Conservation (phyloP, 768 basidiomycete genomes). For the Xerocomellus amylosporus region DNA sequence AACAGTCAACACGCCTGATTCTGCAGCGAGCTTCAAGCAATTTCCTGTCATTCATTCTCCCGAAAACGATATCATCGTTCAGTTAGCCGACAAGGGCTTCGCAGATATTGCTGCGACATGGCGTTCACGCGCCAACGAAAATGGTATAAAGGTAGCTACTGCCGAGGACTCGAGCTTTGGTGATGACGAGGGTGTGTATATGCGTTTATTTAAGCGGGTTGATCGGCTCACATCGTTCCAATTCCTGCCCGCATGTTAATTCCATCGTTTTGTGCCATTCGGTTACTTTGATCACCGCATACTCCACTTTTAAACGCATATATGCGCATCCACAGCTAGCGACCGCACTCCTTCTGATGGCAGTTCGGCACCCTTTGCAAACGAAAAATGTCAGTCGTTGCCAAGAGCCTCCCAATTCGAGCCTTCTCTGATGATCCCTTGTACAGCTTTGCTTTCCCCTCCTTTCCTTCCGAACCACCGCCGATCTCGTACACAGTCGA, state of each 20-base stretch:
- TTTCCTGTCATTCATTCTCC: slow-evolving; percentile 44
- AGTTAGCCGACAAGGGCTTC: slow-evolving; percentile 44
- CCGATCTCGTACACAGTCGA: slow-evolving; percentile 60
- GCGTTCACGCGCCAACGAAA: slow-evolving; percentile 67
- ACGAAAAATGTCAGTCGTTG: slow-evolving; percentile 46
- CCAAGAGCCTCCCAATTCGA: slow-evolving; percentile 16
- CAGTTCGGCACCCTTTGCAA: slow-evolving; percentile 46
- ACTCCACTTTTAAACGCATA: slow-evolving; percentile 24
- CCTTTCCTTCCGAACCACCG: slow-evolving; percentile 55
- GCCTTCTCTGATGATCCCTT: slow-evolving; percentile 16
- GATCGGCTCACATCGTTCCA: slow-evolving; percentile 16
- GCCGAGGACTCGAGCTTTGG: slow-evolving; percentile 37
- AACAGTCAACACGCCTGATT: slow-evolving; percentile 57
- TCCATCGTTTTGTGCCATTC: slow-evolving; percentile 5
- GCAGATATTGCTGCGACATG: slow-evolving; percentile 67
- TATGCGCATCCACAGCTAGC: slow-evolving; percentile 49
- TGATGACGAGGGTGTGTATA: slow-evolving; percentile 49
- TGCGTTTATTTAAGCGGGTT: slow-evolving; percentile 12
- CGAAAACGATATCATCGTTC: slow-evolving; percentile 32
- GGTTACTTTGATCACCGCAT: slow-evolving; percentile 1
- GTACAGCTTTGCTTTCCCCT: slow-evolving; percentile 53
- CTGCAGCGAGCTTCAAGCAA: slow-evolving; percentile 38
- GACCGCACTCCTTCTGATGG: slow-evolving; percentile 48
- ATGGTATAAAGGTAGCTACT: slow-evolving; percentile 64
- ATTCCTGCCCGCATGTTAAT: neutral